These are phyloP conservation scores for Dillenia turbinata DNA, from an alignment of 164 flowering plant species.

Conservation along the genomic window DNA sequence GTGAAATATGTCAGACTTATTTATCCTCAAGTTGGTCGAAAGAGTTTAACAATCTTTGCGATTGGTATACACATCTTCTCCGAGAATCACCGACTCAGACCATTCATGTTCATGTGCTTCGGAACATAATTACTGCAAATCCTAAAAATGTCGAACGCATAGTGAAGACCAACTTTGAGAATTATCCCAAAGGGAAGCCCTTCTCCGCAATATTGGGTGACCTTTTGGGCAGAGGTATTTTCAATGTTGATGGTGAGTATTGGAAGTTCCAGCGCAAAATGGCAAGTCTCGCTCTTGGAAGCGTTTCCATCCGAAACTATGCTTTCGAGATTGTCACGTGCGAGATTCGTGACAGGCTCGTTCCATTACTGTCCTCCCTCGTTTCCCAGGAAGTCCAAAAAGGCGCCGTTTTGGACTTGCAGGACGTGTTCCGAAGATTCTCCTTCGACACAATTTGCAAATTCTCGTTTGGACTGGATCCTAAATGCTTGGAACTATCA, in stretches of 20 bases:
- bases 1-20: slow-evolving; percentile 42
- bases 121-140: slow-evolving; percentile 68
- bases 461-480: slow-evolving; percentile 67
- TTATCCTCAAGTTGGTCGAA: slow-evolving; percentile 37
- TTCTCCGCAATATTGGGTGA: slow-evolving; percentile 59
- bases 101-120: slow-evolving; percentile 53
- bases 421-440: slow-evolving; percentile 55
- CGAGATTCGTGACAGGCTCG: slow-evolving; percentile 19
- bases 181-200: slow-evolving; percentile 76
- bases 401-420: slow-evolving; percentile 34
- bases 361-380: slow-evolving; percentile 39
- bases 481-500: slow-evolving; percentile 37
- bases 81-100: slow-evolving; percentile 45
- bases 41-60: slow-evolving; percentile 51
- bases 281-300: slow-evolving; percentile 58
- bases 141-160: slow-evolving; percentile 72
- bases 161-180: slow-evolving; percentile 63
- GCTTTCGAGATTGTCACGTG: slow-evolving; percentile 35
- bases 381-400: neutral
- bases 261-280: slow-evolving; percentile 74
- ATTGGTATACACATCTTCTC: slow-evolving; percentile 65
- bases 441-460: slow-evolving; percentile 57
- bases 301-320: slow-evolving; percentile 34
- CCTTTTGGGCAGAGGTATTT: slow-evolving; percentile 75
- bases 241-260: slow-evolving; percentile 65